Percentiles rank a stretch among this genome's conserved stretches.
These are phyloP conservation scores for Hippophae gyantsensis DNA, from an alignment of 306 rosid genomes.

Conservation along the genomic window DNA sequence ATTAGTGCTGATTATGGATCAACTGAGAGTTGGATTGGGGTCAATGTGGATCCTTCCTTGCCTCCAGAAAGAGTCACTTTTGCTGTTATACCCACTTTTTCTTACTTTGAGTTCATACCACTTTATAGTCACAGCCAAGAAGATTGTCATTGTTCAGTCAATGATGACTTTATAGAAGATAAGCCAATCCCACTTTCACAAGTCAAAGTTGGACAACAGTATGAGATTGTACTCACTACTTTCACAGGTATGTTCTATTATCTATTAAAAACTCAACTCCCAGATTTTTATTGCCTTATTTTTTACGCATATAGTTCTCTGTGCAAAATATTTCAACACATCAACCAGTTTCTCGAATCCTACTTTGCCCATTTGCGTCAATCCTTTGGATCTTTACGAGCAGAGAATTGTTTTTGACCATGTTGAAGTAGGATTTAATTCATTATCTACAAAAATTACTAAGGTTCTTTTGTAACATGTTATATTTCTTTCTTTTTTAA, in stretches of 20 bases:
- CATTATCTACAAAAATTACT: too few relatives aligned
- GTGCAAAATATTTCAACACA: not conserved
- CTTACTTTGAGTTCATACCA: slow-evolving; percentile 91
- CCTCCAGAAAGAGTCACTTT: slow-evolving; percentile 71
- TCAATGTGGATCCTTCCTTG: slow-evolving; percentile 65
- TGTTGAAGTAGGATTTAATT: too few relatives aligned
- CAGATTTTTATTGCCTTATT: not conserved
- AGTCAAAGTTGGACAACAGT: slow-evolving; percentile 65
- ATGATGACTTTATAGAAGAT: slow-evolving; percentile 66
- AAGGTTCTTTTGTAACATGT: too few relatives aligned
- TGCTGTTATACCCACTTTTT: slow-evolving; percentile 75
- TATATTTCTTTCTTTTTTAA: too few relatives aligned
- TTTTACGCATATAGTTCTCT: not conserved
- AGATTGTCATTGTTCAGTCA: slow-evolving; percentile 8
- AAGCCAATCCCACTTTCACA: slow-evolving; percentile 65
- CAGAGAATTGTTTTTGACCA: too few relatives aligned
- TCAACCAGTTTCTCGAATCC: too few relatives aligned
- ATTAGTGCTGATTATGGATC: slow-evolving; percentile 93
- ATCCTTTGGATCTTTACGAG: too few relatives aligned
- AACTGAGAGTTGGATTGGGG: slow-evolving; percentile 98
- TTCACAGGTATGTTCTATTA: slow-evolving; percentile 52
- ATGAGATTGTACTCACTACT: slow-evolving; percentile 86
- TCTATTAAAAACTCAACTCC: not conserved
- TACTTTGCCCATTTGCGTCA: too few relatives aligned
- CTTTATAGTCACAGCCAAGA: slow-evolving; percentile 37